A percentile compares a stretch with the other conserved stretches of the same genome.
These are phyloP conservation scores for Peronosclerospora sorghi DNA, from an alignment of 352 stramenopile genomes.

Conservation along the genomic window DNA sequence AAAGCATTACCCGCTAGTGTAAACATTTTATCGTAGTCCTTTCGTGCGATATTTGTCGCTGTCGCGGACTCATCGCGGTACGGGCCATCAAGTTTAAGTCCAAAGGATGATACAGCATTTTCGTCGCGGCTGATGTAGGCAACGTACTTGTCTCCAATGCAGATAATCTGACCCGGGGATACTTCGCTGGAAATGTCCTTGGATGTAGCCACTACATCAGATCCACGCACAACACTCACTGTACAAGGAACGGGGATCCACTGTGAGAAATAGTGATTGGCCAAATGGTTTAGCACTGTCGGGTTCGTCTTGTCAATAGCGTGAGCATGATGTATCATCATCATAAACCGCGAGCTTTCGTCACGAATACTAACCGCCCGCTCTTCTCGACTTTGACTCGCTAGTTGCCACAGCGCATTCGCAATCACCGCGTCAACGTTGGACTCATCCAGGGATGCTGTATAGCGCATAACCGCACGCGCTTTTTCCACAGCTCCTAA, in stretches of 20 bases:
- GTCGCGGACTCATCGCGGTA: constrained; percentile 68
- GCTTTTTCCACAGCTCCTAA: constrained; percentile 86
- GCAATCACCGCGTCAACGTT: constrained; percentile 94
- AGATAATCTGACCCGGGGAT: constrained; percentile 87
- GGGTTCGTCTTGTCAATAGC: constrained; percentile 82
- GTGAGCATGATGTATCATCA: constrained; percentile 86
- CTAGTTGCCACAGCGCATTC: constrained; percentile 87
- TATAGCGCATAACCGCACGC: constrained; percentile 76
- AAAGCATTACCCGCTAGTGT: constrained; percentile 81
- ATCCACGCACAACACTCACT: constrained; percentile 77
- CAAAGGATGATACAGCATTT: constrained; percentile 46
- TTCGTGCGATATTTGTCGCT: constrained; percentile 59
- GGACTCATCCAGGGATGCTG: constrained; percentile 70
- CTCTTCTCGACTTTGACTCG: constrained; percentile 65
- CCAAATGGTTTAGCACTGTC: constrained; percentile 93
- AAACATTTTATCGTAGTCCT: constrained; percentile 88
- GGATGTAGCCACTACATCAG: constrained; percentile 68
- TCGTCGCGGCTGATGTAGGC: constrained; percentile 72
- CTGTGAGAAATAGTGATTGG: constrained; percentile 97
- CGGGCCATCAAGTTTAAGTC: constrained; percentile 62
- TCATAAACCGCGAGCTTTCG: constrained; percentile 86
- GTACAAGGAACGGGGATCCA: constrained; percentile 89
- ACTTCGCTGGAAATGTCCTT: constrained; percentile 84
- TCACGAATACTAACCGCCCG: constrained; percentile 68
- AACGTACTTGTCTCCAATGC: constrained; percentile 88